Percentiles rank a stretch among this genome's conserved stretches.
phyloP scores from a whole-genome alignment of 495 filamentous ascomycete species.

The Aeminium ludgeri region DNA sequence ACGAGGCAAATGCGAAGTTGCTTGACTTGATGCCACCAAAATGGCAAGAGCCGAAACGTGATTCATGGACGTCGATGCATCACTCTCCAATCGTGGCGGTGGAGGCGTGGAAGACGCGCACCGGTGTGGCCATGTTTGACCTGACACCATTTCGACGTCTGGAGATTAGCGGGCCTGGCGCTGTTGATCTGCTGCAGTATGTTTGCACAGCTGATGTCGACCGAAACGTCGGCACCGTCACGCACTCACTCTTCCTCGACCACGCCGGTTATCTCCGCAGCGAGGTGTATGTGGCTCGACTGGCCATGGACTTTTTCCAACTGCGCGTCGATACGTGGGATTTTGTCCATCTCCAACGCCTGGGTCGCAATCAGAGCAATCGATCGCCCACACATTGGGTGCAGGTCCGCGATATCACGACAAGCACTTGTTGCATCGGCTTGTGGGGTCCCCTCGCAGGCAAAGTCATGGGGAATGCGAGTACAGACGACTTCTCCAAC shows the following conservation, averaged over 20 bases:
- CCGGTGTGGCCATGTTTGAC: constrained; percentile 37
- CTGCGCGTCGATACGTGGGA: constrained; percentile 33
- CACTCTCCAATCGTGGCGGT: constrained; percentile 33
- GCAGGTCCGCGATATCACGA: constrained; percentile 33
- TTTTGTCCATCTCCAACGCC: constrained; percentile 28
- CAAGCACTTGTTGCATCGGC: constrained; percentile 34
- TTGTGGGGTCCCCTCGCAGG: constrained; percentile 34
- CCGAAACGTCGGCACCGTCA: constrained; percentile 25
- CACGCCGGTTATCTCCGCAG: constrained; percentile 27
- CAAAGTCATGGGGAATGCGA: constrained; percentile 24
- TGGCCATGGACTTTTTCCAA: constrained; percentile 28
- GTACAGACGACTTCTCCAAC: constrained; percentile 27
- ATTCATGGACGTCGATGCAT: constrained; percentile 31
- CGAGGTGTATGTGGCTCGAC: constrained; percentile 28
- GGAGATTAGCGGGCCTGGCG: constrained; percentile 32
- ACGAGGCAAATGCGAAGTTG: constrained; percentile 29
- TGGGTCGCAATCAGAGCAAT: constrained; percentile 25
- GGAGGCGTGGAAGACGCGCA: constrained; percentile 37
- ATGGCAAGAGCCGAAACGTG: constrained; percentile 31
- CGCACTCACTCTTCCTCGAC: constrained; percentile 31
- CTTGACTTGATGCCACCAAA: constrained; percentile 27
- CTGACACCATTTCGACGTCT: constrained; percentile 36
- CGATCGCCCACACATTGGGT: constrained; percentile 19
- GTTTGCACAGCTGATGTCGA: constrained; percentile 30
- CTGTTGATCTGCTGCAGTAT: constrained; percentile 28